Evolutionary conservation across 129 eudicot genomes (phyloP), one percentile per base, ranked within the genome.

Genomic region (Gnaphalium uliginosum): DNA sequence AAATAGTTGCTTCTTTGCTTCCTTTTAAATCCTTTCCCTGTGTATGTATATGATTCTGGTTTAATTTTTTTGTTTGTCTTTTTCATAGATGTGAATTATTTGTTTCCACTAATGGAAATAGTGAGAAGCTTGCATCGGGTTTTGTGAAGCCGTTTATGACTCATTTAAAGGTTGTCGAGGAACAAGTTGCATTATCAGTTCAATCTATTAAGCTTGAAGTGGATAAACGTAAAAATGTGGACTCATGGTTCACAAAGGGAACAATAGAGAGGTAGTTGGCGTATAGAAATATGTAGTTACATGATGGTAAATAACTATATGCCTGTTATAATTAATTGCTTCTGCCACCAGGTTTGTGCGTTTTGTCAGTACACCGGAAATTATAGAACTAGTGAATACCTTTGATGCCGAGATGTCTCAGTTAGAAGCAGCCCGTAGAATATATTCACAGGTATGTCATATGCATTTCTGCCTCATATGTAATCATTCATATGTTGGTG

Each of bases 311-410:
- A 19, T 46, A 46, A 46, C 18, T 71, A 11, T 71, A 64, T 33
- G 56, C 54, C 39, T 21, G 10, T 73, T 8, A 56, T 71, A 29
- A 57, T 39, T 66, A 35, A 67, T 65, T 41, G 43, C 8, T 74
- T 53, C 69, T 56, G 24, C 53, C 27, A 70, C 68, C 75, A 95
- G 99, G 90, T 95, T 95, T 85, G 99, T 95, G 72, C 90, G 95
- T 32, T 95, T 95, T 83, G 99, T 95, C 30, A 89, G 96, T 81
- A 95, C 99, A 30, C 99, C 99, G 0, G 99, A 95, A 83, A 85
- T 95, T 78, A 72, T 95, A 84, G 99, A 95, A 73, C 66, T 87
- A 80, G 99, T 91, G 71, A 86, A 83, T 79, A 89, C 96, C 33
- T 81, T 68, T 77, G 99, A 95, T 85, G 89, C 97, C 23, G 99